Evolutionary conservation across 2,329 filamentous ascomycete genomes (phyloP).

Genomic region (Trichoderma brevicompactum): DNA sequence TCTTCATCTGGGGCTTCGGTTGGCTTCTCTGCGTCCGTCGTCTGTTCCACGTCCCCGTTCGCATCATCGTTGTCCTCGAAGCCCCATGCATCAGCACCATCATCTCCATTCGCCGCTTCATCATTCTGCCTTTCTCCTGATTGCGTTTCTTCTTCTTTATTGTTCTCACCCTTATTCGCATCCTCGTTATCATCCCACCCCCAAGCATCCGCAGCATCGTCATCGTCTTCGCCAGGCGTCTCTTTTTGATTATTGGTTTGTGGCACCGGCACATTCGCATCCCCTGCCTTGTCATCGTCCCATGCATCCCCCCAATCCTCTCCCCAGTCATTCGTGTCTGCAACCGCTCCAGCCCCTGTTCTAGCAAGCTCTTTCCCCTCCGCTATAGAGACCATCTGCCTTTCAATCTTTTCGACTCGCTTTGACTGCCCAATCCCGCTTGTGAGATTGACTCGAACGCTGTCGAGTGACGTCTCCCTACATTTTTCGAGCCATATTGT

Average conservation of each 20-base stretch:
- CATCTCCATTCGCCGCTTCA: slow-evolving; percentile 41
- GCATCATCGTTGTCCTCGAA: slow-evolving; percentile 70
- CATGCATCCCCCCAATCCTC: slow-evolving; percentile 80
- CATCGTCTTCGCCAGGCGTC: slow-evolving; percentile 77
- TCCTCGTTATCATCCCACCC: slow-evolving; percentile 74
- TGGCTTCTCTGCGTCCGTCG: slow-evolving; percentile 29
- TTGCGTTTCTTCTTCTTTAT: slow-evolving; percentile 29
- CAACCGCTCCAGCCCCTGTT: slow-evolving; percentile 52
- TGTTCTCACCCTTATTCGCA: slow-evolving; percentile 30
- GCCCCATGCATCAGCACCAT: slow-evolving; percentile 61
- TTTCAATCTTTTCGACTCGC: slow-evolving; percentile 82
- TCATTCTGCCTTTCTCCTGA: neutral
- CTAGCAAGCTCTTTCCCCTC: slow-evolving; percentile 69
- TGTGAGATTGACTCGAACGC: slow-evolving; percentile 70
- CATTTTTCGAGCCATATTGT: slow-evolving; percentile 85
- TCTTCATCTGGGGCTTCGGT: slow-evolving; percentile 36
- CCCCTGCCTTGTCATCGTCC: slow-evolving; percentile 67
- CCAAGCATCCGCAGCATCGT: slow-evolving; percentile 53
- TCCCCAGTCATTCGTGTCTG: slow-evolving; percentile 67
- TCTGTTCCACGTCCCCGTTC: slow-evolving; percentile 30
- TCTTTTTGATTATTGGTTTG: slow-evolving; percentile 29
- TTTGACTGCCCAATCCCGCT: slow-evolving; percentile 68
- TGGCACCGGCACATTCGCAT: slow-evolving; percentile 34
- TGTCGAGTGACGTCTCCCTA: slow-evolving; percentile 76
- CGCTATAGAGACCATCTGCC: slow-evolving; percentile 70